A percentile compares a stretch with the other conserved stretches of the same genome.
Conservation (phyloP, 192 early-diverging fungal species). For the Umbelopsis ramanniana region DNA sequence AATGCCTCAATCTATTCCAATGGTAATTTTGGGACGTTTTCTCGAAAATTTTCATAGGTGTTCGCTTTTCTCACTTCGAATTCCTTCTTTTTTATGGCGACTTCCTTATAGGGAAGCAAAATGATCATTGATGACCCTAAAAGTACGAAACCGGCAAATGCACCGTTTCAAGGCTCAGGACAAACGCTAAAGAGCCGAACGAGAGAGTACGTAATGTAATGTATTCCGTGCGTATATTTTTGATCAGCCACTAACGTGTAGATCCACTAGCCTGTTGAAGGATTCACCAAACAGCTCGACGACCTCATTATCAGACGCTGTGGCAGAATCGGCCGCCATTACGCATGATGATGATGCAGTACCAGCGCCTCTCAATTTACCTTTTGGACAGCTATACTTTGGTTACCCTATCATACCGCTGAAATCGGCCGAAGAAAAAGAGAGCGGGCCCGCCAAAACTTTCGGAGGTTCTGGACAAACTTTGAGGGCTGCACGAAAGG, state of each 20-base stretch:
- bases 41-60: not conserved
- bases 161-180: slow-evolving; percentile 39
- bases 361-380: slow-evolving; percentile 80
- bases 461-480: slow-evolving; percentile 53
- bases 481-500: slow-evolving; percentile 55
- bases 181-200: slow-evolving; percentile 37
- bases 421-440: slow-evolving; percentile 50
- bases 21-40: slow-evolving; percentile 10
- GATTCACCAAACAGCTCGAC: not conserved
- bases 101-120: slow-evolving; percentile 32
- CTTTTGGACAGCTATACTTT: slow-evolving; percentile 89
- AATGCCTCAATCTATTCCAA: slow-evolving; percentile 25
- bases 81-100: not conserved
- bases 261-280: not conserved
- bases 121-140: slow-evolving; percentile 33
- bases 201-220: slow-evolving; percentile 40
- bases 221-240: not conserved
- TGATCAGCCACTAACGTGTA: slow-evolving; percentile 25
- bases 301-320: slow-evolving; percentile 14
- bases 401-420: slow-evolving; percentile 81
- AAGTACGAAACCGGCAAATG: slow-evolving; percentile 8
- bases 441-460: slow-evolving; percentile 23
- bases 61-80: too few species aligned
- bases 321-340: slow-evolving; percentile 32
- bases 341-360: slow-evolving; percentile 29